Base-by-base conservation (phyloP, 2,329 filamentous ascomycete genomes). In the Cadophora sp. region DNA sequence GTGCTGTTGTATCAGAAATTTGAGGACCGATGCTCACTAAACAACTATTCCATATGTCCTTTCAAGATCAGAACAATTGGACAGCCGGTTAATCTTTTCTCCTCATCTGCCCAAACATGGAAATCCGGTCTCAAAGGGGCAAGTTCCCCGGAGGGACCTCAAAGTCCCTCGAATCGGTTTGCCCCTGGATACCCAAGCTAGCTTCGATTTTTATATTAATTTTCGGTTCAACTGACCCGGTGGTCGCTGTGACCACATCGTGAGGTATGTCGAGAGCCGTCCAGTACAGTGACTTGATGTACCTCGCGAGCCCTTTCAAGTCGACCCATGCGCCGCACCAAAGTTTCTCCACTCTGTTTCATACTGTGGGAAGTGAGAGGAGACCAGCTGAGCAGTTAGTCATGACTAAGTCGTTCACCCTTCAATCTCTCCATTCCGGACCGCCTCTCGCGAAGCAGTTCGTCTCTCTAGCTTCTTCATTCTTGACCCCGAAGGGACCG, bases 201-300 rank as follows among this genome's bases (percentile, higher is more conserved):
- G 58, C 59, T 59, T 34, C n/a, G 7, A 29, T 50, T 40, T 66
- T 63, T 66, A 63, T 67, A 67, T 63, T 58, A 67, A 58, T 56
- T 46, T 26, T 67, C 65, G 65, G 65, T 61, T 58, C 65, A 51
- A 67, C 50, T 63, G 65, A 63, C 26, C 65, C 65, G 60, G 65
- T 26, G 34, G 34, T 27, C 46, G 34, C 51, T 22, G 9, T 29
- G 24, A 43, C 12, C 53, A 4, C 27, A 53, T 22, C 48, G 37
- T 43, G 48, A 46, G 50, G 31, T 55, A 24, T 26, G 34, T 34
- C 24, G 34, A 27, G 55, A 37, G 31, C 46, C 31, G 26, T 37
- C 46, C 37, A 58, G 62, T 27, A 40, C 22, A 24, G 12, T 37
- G 14, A 61, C 22, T 55, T 31, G 51, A 61, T 66, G 31, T 55